These are phyloP conservation scores for Ceratocystis alfenasii DNA, from an alignment of 2,329 filamentous ascomycete genomes.

Conservation along the genomic window DNA sequence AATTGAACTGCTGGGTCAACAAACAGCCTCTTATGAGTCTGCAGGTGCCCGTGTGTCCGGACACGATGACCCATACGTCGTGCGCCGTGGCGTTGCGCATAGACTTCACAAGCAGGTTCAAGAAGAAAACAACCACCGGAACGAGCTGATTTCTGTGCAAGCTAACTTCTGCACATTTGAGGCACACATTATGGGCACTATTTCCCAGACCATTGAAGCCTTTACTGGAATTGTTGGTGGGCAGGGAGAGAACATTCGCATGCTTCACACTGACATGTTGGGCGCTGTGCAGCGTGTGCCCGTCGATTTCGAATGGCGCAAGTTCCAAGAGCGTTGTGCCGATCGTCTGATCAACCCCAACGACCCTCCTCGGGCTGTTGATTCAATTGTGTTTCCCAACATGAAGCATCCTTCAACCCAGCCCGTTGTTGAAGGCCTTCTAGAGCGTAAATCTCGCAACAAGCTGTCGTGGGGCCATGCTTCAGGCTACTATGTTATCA, in stretches of 20 bases:
- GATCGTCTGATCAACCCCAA: slow-evolving; percentile 67
- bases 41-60: slow-evolving; percentile 58
- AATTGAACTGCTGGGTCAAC: slow-evolving; percentile 82
- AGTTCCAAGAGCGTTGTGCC: slow-evolving; percentile 61
- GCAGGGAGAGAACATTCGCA: slow-evolving; percentile 69
- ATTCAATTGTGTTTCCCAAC: slow-evolving; percentile 73
- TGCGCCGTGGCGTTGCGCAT: slow-evolving; percentile 70
- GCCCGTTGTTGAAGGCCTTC: slow-evolving; percentile 71
- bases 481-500: slow-evolving; percentile 80
- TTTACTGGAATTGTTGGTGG: slow-evolving; percentile 71
- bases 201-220: slow-evolving; percentile 71
- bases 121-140: slow-evolving; percentile 91
- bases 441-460: slow-evolving; percentile 85
- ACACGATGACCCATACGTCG: slow-evolving; percentile 73
- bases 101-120: slow-evolving; percentile 80
- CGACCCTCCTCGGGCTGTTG: slow-evolving; percentile 59
- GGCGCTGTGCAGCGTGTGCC: slow-evolving; percentile 64
- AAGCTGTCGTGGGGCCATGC: slow-evolving; percentile 67
- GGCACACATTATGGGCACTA: slow-evolving; percentile 65
- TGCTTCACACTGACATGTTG: slow-evolving; percentile 75
- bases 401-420: slow-evolving; percentile 70
- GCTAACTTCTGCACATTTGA: slow-evolving; percentile 82
- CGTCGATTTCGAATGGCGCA: slow-evolving; percentile 81
- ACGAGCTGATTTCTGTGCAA: slow-evolving; percentile 86
- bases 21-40: slow-evolving; percentile 69